Conservation (phyloP, 2,329 filamentous ascomycete species). For the Colletotrichum sp. region DNA sequence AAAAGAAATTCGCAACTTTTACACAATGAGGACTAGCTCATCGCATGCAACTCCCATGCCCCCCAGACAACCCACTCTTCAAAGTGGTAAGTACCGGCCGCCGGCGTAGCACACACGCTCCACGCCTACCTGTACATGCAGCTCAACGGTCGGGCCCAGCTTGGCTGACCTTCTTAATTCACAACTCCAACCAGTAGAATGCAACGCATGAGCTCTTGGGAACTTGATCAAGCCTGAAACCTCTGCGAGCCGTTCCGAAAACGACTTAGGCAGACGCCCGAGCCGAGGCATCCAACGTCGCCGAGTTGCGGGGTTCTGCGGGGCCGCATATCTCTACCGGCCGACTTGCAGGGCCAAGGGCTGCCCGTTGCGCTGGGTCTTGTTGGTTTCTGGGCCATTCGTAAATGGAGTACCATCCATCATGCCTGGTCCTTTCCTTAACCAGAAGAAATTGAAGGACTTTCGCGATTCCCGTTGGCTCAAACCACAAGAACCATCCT, state of each 20-base stretch:
- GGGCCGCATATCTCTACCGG: slow-evolving; percentile 11
- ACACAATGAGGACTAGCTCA: background rate
- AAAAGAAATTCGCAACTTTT: background rate
- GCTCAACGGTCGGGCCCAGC: background rate
- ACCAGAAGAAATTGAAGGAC: background rate
- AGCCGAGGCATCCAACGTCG: slow-evolving; percentile 10
- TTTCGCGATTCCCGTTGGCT: background rate
- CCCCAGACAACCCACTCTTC: background rate
- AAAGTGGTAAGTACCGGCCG: background rate
- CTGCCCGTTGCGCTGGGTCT: background rate
- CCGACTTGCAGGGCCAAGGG: background rate
- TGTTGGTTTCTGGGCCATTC: background rate
- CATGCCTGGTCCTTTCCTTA: background rate
- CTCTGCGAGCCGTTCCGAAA: background rate
- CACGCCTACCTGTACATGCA: background rate
- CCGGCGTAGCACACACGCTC: background rate
- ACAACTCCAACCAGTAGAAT: background rate
- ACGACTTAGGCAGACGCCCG: background rate
- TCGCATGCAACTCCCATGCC: background rate
- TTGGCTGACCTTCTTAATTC: background rate
- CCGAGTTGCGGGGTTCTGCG: slow-evolving; percentile 3
- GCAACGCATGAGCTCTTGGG: background rate
- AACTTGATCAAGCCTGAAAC: background rate
- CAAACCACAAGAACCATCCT: background rate
- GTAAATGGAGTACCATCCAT: background rate